These are phyloP conservation scores for Penicillium dipodomyicola DNA, from an alignment of 495 filamentous ascomycete genomes.

Conservation along the genomic window DNA sequence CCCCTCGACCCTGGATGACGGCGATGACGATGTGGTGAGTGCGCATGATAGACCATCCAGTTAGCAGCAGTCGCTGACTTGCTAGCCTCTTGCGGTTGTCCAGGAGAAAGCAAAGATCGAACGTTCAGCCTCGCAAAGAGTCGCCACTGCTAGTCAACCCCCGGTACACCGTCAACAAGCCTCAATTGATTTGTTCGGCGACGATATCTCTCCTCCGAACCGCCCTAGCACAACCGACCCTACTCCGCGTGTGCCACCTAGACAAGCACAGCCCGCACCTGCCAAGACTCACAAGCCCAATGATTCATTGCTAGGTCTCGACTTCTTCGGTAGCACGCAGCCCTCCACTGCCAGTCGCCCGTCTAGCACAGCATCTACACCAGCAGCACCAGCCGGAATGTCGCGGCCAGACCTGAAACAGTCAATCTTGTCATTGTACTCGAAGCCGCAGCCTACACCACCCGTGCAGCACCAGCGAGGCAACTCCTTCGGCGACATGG, in stretches of 20 bases:
- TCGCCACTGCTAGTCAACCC: constrained; percentile 44
- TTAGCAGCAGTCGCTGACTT: constrained; percentile 22
- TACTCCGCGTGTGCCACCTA: constrained; percentile 48
- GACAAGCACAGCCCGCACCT: constrained; percentile 52
- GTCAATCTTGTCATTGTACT: constrained; percentile 93
- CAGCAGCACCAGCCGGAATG: constrained; percentile 53
- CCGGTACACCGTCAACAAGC: constrained; percentile 41
- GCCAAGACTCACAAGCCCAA: constrained; percentile 66
- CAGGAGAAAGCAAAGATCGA: constrained; percentile 71
- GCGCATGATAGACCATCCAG: not conserved
- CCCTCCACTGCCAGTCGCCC: constrained; percentile 65
- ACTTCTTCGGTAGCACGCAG: constrained; percentile 78
- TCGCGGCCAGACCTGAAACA: constrained; percentile 94
- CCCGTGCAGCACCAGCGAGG: constrained; percentile 58
- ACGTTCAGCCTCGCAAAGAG: constrained; percentile 54
- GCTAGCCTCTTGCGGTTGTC: constrained; percentile 68
- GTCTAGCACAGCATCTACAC: constrained; percentile 64
- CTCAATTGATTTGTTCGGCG: constrained; percentile 63
- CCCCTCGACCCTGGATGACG: constrained; percentile 77
- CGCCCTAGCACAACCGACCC: constrained; percentile 68
- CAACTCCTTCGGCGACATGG: constrained; percentile 65
- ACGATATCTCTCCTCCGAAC: constrained; percentile 56
- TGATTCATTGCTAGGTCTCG: constrained; percentile 87
- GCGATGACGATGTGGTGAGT: constrained; percentile 75
- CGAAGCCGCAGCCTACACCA: constrained; percentile 66